Conservation (phyloP, 2,329 filamentous ascomycete species). For the Endocalyx cinctus region DNA sequence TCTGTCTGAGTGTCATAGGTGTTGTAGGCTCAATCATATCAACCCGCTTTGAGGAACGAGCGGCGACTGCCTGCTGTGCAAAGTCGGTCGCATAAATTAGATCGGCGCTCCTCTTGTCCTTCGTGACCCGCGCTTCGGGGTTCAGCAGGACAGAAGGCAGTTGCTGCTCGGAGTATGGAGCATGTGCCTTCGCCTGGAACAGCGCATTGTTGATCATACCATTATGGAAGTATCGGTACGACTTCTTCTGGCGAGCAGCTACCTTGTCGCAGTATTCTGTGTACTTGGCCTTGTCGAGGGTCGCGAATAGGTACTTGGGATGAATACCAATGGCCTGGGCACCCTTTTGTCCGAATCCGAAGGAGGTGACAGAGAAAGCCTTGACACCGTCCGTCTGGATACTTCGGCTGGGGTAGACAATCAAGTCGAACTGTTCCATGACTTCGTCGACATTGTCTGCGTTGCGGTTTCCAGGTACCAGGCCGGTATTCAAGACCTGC, state of each 20-base stretch:
- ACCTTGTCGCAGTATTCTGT: conserved; percentile 82
- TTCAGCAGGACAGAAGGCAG: conserved; percentile 88
- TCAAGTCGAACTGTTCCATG: conserved; percentile 97
- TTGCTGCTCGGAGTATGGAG: conserved; percentile 85
- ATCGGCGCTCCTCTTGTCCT: conserved; percentile 81
- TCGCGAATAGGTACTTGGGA: conserved; percentile 86
- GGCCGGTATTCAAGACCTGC: conserved; percentile 87
- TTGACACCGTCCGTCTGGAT: conserved; percentile 98
- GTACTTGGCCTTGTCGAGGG: conserved; percentile 84
- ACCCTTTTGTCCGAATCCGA: conserved; percentile 98
- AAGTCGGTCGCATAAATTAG: conserved; percentile 69
- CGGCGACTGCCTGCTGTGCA: conserved; percentile 56
- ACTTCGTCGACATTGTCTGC: conserved; percentile 94
- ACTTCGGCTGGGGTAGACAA: conserved; percentile 90
- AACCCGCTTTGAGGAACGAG: conserved; percentile 39
- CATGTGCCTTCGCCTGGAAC: conserved; percentile 90
- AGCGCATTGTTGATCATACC: conserved; percentile 96
- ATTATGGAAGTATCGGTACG: conserved; percentile 98
- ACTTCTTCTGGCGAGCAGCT: conserved; percentile 92
- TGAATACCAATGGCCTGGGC: conserved; percentile 96
- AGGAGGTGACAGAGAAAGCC: conserved; percentile 97
- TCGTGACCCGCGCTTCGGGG: conserved; percentile 78
- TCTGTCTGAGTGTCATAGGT: conserved; percentile 63
- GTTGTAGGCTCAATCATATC: no score
- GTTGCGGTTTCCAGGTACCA: conserved; percentile 96